These are phyloP conservation scores for Phytophthora capsici DNA, from an alignment of 352 stramenopile species.

Conservation along the genomic window DNA sequence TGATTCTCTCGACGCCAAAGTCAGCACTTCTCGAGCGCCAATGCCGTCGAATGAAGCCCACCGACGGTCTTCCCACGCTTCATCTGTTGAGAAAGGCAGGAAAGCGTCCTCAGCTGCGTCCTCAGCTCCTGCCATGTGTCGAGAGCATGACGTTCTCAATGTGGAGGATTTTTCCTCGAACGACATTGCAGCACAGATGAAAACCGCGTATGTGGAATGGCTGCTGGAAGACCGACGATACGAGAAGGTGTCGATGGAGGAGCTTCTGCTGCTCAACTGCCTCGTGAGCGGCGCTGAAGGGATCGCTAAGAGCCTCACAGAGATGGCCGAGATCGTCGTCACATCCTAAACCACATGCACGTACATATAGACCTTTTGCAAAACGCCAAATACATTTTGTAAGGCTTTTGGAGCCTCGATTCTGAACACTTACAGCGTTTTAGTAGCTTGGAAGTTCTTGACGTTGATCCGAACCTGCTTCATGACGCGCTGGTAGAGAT, in stretches of 20 bases:
- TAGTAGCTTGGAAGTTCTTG: constrained; percentile 56
- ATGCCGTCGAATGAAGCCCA: constrained; percentile 13
- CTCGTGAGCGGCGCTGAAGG: constrained; percentile 34
- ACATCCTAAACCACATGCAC: constrained; percentile 5
- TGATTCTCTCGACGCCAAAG: constrained; percentile 12
- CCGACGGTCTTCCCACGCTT: constrained; percentile 27
- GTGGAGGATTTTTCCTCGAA: constrained; percentile 30
- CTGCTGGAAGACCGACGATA: constrained; percentile 33
- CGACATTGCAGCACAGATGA: constrained; percentile 34
- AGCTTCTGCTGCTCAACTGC: constrained; percentile 32
- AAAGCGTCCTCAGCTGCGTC: constrained; percentile 28
- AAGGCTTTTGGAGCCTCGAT: background rate
- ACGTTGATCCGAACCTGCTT: constrained; percentile 73
- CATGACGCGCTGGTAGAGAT: constrained; percentile 70
- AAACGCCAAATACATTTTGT: constrained; percentile 13
- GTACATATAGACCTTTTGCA: constrained; percentile 10
- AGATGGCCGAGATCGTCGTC: constrained; percentile 32
- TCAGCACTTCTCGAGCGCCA: constrained; percentile 21
- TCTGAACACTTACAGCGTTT: constrained; percentile 33
- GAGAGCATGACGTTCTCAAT: constrained; percentile 31
- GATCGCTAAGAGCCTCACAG: constrained; percentile 30
- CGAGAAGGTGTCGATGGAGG: constrained; percentile 37
- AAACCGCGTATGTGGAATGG: constrained; percentile 36
- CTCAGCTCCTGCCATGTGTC: constrained; percentile 23
- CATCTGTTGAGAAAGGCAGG: constrained; percentile 21